Conservation (phyloP, 371 early-diverging fungal species). For the Parasitella parasitica region DNA sequence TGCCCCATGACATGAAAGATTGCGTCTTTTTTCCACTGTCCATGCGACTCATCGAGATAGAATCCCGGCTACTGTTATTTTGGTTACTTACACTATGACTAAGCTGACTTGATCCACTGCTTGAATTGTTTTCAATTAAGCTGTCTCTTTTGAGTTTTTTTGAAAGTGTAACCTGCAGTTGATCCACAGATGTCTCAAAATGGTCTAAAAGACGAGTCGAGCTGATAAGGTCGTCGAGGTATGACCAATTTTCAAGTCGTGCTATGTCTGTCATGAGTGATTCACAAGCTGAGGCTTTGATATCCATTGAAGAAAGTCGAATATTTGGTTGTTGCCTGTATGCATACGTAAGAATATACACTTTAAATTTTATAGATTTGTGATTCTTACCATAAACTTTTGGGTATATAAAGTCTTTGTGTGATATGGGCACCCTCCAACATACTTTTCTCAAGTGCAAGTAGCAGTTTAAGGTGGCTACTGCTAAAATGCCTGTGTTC, state of each 20-base stretch:
- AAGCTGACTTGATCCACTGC: not conserved
- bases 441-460: slow-evolving; percentile 51
- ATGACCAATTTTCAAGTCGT: slow-evolving; percentile 39
- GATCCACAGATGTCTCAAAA: slow-evolving; percentile 38
- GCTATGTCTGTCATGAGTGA: slow-evolving; percentile 31
- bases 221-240: slow-evolving; percentile 32
- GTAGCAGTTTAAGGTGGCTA: slow-evolving; percentile 29
- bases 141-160: slow-evolving; percentile 46
- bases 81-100: not conserved
- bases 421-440: slow-evolving; percentile 54
- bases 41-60: slow-evolving; percentile 5
- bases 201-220: slow-evolving; percentile 32
- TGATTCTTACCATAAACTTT: slow-evolving; percentile 49
- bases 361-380: too few species aligned
- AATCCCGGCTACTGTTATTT: slow-evolving; percentile 8
- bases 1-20: slow-evolving; percentile 49
- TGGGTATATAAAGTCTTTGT: slow-evolving; percentile 56
- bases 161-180: slow-evolving; percentile 29
- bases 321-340: slow-evolving; percentile 46
- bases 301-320: slow-evolving; percentile 50
- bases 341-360: not conserved
- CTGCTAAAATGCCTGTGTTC: not conserved
- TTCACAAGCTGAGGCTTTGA: slow-evolving; percentile 57
- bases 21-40: slow-evolving; percentile 22
- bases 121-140: not conserved